A percentile compares a stretch with the other conserved stretches of the same genome.
Evolutionary conservation across 176 grass and related monocot genomes (phyloP).

Genomic region (Avena insularis): DNA sequence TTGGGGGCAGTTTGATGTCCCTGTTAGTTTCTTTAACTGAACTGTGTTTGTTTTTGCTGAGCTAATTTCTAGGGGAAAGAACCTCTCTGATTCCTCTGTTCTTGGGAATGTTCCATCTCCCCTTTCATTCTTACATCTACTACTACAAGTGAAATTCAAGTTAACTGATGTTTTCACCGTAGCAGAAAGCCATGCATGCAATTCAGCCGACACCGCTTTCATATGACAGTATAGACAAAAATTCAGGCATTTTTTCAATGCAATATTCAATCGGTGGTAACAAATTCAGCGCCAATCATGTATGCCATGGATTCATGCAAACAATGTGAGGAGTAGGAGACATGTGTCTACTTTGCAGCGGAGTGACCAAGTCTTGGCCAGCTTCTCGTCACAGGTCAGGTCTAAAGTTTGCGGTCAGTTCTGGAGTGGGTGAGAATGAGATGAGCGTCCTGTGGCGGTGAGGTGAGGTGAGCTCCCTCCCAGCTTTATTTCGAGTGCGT

Average conservation of each 20-base stretch:
- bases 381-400: not conserved
- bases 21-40: not conserved
- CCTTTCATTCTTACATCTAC: not conserved
- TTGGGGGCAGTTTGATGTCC: not conserved
- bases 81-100: too few species aligned
- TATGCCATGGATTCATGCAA: constrained; percentile 19
- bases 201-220: not conserved
- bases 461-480: constrained; percentile 2
- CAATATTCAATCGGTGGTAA: not conserved
- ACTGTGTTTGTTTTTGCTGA: not conserved
- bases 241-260: not conserved
- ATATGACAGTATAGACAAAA: not conserved
- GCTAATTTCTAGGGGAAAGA: not conserved
- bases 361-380: not conserved
- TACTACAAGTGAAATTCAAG: not conserved
- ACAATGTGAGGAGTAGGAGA: not conserved
- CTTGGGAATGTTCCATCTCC: not conserved
- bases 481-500: constrained; percentile 54
- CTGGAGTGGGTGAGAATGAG: constrained; percentile 32
- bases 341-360: not conserved
- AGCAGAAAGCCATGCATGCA: not conserved
- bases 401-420: constrained; percentile 19
- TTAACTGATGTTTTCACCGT: not conserved
- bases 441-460: not conserved
- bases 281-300: not conserved